Conservation (phyloP, 352 stramenopile genomes). For the Globisporangium middletonii region DNA sequence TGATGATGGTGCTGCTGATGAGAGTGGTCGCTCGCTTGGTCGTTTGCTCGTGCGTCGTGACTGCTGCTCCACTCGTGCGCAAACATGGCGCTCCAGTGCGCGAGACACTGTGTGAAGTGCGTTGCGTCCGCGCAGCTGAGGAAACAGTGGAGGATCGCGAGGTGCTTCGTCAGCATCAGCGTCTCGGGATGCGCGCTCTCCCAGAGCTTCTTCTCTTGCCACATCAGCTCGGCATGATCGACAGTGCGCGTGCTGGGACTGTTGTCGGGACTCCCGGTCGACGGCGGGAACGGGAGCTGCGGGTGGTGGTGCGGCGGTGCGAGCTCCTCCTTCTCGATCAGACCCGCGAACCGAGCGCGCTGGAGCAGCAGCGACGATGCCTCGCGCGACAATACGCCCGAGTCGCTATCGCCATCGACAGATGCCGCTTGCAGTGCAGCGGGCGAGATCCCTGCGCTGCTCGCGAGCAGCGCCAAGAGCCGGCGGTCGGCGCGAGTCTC, state of each 20-base stretch:
- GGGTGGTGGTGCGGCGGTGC: constrained; percentile 9
- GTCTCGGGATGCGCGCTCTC: constrained; percentile 26
- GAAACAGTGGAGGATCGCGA: constrained; percentile 43
- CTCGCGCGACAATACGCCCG: constrained; percentile 6
- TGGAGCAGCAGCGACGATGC: not conserved
- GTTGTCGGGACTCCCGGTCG: not conserved
- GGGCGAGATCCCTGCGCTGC: constrained; percentile 7
- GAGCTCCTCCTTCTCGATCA: not conserved
- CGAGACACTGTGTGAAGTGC: constrained; percentile 21
- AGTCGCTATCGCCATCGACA: constrained; percentile 12
- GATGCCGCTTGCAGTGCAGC: not conserved
- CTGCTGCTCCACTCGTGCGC: constrained; percentile 10
- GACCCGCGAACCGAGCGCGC: not conserved
- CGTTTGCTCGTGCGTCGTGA: not conserved
- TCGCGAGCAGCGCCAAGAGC: constrained; percentile 19
- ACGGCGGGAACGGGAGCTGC: constrained; percentile 1
- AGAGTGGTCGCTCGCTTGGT: no score
- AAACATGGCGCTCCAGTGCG: constrained; percentile 23
- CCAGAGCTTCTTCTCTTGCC: constrained; percentile 38
- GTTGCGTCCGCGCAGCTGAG: constrained; percentile 24
- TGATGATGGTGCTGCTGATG: no score
- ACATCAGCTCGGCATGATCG: constrained; percentile 16
- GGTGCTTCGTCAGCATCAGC: constrained; percentile 42
- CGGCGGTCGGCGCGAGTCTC: constrained; percentile 34
- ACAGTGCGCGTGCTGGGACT: not conserved